Base-by-base conservation (phyloP, 1,139 yeast species). In the Saccharomyces hybrid region DNA sequence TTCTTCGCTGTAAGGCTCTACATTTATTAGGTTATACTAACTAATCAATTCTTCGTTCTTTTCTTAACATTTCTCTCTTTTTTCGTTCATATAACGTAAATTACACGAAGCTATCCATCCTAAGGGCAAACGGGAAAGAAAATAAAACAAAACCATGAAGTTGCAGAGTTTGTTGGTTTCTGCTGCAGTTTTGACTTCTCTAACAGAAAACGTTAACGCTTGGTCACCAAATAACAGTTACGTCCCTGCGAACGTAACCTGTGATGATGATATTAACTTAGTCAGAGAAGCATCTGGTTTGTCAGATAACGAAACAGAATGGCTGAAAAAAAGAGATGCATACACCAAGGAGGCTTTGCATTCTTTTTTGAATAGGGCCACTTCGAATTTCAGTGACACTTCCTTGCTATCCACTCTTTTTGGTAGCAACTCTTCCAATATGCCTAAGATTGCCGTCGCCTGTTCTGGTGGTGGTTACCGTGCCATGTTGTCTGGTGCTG, bases 391-490 rank as follows among this genome's bases (percentile, higher is more conserved):
- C 62, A 67, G 87, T 57, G 73, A 74, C 54, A 60, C 70, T 11
- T 66, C 71, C 55, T 63, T 47, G 16, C 34, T 31, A 11, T 48
- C 53, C 13, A 48, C 38, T 48, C 51, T 31, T 20, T 47, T 31
- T 5, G 47, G 38, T 29, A 34, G n/a, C 29, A 51, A 4, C 46
- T 27, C 51, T 41, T 53, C 50, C 25, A 52, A 56, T 41, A 55
- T 58, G 9, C 68, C 68, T 32, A 63, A 57, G 52, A 75, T 88
- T 52, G 96, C 85, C 4, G 66, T 88, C 16, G 89, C 95, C 2
- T 85, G 88, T 67, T 82, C 91, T 4, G 96, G 97, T 38, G 97
- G 97, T 64, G 95, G 96, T 2, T 89, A 87, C 71, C 78, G 96
- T 55, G 95, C 96, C 48, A 87, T 88, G 96, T 73, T 89, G 49